Evolutionary conservation across 129 eudicot genomes (phyloP).

Genomic region (Centaurea solstitialis): DNA sequence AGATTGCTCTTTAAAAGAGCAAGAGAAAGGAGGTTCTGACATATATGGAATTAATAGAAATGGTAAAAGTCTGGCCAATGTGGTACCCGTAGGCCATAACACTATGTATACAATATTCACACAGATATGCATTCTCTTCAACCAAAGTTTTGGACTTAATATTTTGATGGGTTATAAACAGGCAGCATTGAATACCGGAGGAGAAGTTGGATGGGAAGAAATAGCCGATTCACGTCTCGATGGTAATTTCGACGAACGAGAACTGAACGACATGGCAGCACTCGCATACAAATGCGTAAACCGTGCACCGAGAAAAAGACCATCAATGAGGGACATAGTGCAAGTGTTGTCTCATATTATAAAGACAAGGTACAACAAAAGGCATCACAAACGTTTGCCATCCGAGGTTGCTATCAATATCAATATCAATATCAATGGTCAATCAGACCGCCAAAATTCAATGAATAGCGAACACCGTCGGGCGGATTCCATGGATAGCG

Average conservation of each 20-base stretch:
- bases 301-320: conserved; percentile 63
- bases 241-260: conserved; percentile 67
- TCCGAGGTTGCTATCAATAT: conserved; percentile 46
- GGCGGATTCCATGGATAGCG: conserved; percentile 72
- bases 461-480: conserved; percentile 46
- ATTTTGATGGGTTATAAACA: conserved; percentile 27
- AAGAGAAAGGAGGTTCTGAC: neutral
- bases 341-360: conserved; percentile 61
- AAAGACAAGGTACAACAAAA: conserved; percentile 50
- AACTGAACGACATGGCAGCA: conserved; percentile 73
- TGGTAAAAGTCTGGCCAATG: neutral
- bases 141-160: neutral
- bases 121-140: neutral
- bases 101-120: neutral
- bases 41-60: too few relatives aligned
- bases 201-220: conserved; percentile 93
- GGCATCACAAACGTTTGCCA: conserved; percentile 44
- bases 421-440: conserved; percentile 44
- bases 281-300: conserved; percentile 86
- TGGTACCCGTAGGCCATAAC: neutral
- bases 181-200: conserved; percentile 85
- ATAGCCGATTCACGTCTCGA: conserved; percentile 79
- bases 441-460: conserved; percentile 40
- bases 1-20: neutral
- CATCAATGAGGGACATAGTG: conserved; percentile 85